A percentile compares a stretch with the other conserved stretches of the same genome.
Evolutionary conservation across 768 basidiomycete genomes (phyloP).

Genomic region (Mycena crocata): DNA sequence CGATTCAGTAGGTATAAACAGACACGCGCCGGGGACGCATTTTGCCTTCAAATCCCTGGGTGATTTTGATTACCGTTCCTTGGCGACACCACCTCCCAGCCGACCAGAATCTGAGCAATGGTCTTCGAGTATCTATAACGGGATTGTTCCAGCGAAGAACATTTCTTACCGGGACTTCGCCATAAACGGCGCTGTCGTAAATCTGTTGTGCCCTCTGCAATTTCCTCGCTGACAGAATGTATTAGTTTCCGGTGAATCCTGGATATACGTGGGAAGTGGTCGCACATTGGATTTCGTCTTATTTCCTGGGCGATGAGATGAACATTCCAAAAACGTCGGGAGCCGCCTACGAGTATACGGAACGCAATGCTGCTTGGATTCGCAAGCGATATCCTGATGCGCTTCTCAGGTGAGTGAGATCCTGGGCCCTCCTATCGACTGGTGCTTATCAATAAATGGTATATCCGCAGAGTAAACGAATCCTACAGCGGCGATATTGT

Average conservation of each 20-base stretch:
- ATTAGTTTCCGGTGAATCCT: slow-evolving; percentile 66
- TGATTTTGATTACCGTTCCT: slow-evolving; percentile 50
- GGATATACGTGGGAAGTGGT: slow-evolving; percentile 66
- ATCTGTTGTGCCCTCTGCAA: slow-evolving; percentile 27
- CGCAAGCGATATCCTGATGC: slow-evolving; percentile 64
- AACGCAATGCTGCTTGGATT: slow-evolving; percentile 64
- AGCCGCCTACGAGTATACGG: slow-evolving; percentile 58
- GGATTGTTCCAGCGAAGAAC: slow-evolving; percentile 71
- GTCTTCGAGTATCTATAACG: slow-evolving; percentile 67
- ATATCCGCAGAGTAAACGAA: slow-evolving; percentile 51
- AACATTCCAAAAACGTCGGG: slow-evolving; percentile 58
- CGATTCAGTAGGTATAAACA: slow-evolving; percentile 63
- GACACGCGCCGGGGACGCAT: slow-evolving; percentile 44
- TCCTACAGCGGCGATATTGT: slow-evolving; percentile 61
- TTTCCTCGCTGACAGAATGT: background rate
- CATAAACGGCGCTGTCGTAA: slow-evolving; percentile 70
- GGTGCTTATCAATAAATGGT: background rate
- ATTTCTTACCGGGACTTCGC: slow-evolving; percentile 69
- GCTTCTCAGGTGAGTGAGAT: slow-evolving; percentile 50
- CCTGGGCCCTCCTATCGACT: background rate
- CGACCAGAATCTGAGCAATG: slow-evolving; percentile 48
- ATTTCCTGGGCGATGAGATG: slow-evolving; percentile 67
- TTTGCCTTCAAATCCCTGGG: slow-evolving; percentile 3
- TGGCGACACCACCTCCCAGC: slow-evolving; percentile 52
- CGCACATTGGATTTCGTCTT: slow-evolving; percentile 75